Conservation (phyloP, 371 early-diverging fungal genomes). For the Blakeslea trispora region DNA sequence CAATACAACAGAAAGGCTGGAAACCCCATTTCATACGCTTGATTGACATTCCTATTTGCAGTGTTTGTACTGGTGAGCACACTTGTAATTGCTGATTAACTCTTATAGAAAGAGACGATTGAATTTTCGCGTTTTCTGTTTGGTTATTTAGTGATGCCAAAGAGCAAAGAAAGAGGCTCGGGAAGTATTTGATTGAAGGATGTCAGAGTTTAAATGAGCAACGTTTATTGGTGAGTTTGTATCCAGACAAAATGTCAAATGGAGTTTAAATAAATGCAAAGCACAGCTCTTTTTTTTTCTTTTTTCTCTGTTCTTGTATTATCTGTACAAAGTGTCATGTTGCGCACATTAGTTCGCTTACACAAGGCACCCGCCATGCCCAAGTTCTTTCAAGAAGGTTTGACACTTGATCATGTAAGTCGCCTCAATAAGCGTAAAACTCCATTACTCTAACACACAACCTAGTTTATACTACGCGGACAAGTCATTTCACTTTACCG, state of each 20-base stretch:
- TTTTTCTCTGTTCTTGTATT: constrained; percentile 1
- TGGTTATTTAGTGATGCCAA: too few species aligned
- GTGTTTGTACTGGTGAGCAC: too few species aligned
- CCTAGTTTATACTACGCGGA: constrained; percentile 58
- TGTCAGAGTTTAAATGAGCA: too few species aligned
- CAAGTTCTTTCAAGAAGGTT: constrained; percentile 40
- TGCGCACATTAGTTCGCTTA: constrained; percentile 24
- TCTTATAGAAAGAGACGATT: too few species aligned
- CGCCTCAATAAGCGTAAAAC: background rate
- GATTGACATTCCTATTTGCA: too few species aligned
- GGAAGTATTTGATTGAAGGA: too few species aligned
- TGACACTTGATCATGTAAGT: constrained; percentile 48
- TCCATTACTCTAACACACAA: background rate
- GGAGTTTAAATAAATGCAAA: constrained; percentile 1
- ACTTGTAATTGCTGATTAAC: too few species aligned
- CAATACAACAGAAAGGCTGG: too few species aligned
- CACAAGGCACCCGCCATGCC: constrained; percentile 43
- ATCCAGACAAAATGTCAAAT: background rate
- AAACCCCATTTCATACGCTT: too few species aligned
- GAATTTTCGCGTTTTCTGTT: too few species aligned
- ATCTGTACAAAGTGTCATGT: constrained; percentile 13
- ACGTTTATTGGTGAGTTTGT: too few species aligned
- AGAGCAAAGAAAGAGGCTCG: too few species aligned
- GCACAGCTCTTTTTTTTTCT: constrained; percentile 5
- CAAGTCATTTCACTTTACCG: constrained; percentile 64